A percentile compares a stretch with the other conserved stretches of the same genome.
These are phyloP conservation scores for Tricladium varicosporioides DNA, from an alignment of 2,329 filamentous ascomycete species.

Conservation along the genomic window DNA sequence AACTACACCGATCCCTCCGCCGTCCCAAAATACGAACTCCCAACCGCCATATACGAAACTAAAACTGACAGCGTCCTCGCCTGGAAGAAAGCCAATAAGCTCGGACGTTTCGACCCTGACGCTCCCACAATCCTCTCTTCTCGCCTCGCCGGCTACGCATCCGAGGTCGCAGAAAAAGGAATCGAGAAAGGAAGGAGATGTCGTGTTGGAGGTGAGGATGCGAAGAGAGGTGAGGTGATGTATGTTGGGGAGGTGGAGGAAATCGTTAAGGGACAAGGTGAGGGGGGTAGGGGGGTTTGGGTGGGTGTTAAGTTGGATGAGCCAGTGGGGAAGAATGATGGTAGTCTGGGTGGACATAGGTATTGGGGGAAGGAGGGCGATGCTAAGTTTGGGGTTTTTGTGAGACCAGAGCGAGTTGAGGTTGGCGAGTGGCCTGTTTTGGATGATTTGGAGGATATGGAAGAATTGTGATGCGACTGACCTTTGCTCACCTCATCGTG, in stretches of 20 bases:
- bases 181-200: constrained; percentile 63
- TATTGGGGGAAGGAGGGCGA: constrained; percentile 61
- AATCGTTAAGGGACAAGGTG: constrained; percentile 49
- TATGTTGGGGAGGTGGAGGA: constrained; percentile 74
- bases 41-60: constrained; percentile 79
- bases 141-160: constrained; percentile 64
- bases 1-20: constrained; percentile 80
- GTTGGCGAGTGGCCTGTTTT: constrained; percentile 69
- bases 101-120: constrained; percentile 92
- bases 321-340: constrained; percentile 80
- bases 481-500: no score
- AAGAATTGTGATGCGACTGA: constrained; percentile 56
- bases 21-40: constrained; percentile 88
- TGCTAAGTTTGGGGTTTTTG: constrained; percentile 74
- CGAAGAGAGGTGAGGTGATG: constrained; percentile 63
- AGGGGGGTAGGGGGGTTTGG: constrained; percentile 61
- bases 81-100: constrained; percentile 92
- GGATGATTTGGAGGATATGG: constrained; percentile 75
- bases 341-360: constrained; percentile 62
- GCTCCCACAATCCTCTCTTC: constrained; percentile 72
- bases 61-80: constrained; percentile 86
- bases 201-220: constrained; percentile 65
- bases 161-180: constrained; percentile 68
- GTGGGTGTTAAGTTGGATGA: constrained; percentile 75
- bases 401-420: constrained; percentile 75